A percentile compares a stretch with the other conserved stretches of the same genome.
Evolutionary conservation across 108 stramenopile genomes (phyloP).

Genomic region (Mediolabrus comicus): DNA sequence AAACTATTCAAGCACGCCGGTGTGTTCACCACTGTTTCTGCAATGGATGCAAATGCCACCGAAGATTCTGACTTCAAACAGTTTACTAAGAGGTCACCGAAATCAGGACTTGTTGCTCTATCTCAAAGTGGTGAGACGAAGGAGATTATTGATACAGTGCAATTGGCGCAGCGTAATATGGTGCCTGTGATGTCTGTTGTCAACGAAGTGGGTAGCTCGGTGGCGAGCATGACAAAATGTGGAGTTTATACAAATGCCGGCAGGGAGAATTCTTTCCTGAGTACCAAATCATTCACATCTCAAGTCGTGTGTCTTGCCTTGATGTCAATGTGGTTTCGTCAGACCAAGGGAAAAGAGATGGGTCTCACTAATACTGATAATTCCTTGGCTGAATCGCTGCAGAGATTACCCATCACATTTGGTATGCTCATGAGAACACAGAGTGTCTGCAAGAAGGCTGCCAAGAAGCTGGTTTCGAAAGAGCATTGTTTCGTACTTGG

Average conservation of each 20-base stretch:
- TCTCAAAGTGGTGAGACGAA: constrained; percentile 88
- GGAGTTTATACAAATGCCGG: constrained; percentile 90
- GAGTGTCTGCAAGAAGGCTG: constrained; percentile 61
- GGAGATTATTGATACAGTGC: constrained; percentile 67
- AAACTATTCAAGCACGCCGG: constrained; percentile 82
- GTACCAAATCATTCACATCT: constrained; percentile 89
- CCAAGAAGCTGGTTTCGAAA: constrained; percentile 56
- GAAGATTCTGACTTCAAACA: constrained; percentile 56
- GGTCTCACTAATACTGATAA: constrained; percentile 36
- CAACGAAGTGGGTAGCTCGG: constrained; percentile 81
- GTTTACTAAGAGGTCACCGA: neutral
- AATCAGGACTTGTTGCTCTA: constrained; percentile 66
- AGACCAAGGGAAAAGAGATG: constrained; percentile 48
- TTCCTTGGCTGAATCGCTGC: constrained; percentile 69
- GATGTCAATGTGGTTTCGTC: constrained; percentile 78
- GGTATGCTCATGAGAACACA: constrained; percentile 82
- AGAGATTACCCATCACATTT: constrained; percentile 82
- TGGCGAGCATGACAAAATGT: constrained; percentile 72
- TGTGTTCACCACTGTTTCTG: constrained; percentile 56
- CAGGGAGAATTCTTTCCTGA: constrained; percentile 82
- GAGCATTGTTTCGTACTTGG: constrained; percentile 81
- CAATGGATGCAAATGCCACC: constrained; percentile 75
- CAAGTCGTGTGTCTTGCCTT: constrained; percentile 84
- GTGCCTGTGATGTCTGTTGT: constrained; percentile 69
- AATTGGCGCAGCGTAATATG: constrained; percentile 40